Evolutionary conservation across 2,329 filamentous ascomycete species (phyloP).

Genomic region (Emericellopsis cladophorae): DNA sequence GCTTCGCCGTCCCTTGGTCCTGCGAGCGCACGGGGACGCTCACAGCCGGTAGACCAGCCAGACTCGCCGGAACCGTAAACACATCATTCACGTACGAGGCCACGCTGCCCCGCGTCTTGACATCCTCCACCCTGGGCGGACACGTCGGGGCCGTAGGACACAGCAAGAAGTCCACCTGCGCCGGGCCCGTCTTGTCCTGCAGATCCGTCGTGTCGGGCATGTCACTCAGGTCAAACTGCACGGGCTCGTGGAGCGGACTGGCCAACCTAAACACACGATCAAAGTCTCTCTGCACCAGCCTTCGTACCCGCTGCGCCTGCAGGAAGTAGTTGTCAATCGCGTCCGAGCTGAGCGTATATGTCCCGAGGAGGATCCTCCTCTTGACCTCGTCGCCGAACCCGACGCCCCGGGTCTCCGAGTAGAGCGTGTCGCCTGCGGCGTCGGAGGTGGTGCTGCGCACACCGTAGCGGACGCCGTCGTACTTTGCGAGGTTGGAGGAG

Average conservation of each 20-base stretch:
- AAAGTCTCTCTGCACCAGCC: slow-evolving; percentile 78
- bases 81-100: slow-evolving; percentile 87
- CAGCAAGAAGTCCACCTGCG: slow-evolving; percentile 72
- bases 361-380: slow-evolving; percentile 75
- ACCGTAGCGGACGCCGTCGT: slow-evolving; percentile 93
- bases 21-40: slow-evolving; percentile 48
- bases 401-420: slow-evolving; percentile 58
- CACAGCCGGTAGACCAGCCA: slow-evolving; percentile 81
- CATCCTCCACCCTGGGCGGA: slow-evolving; percentile 50
- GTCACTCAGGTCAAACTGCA: slow-evolving; percentile 46
- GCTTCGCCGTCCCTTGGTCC: slow-evolving; percentile 6
- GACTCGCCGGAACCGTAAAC: slow-evolving; percentile 86
- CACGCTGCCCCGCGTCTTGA: slow-evolving; percentile 44
- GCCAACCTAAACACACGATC: slow-evolving; percentile 58
- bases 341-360: slow-evolving; percentile 79
- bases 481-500: slow-evolving; percentile 90
- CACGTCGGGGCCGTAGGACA: slow-evolving; percentile 76
- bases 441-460: slow-evolving; percentile 37
- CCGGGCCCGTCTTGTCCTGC: slow-evolving; percentile 42
- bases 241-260: slow-evolving; percentile 52
- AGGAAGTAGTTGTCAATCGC: slow-evolving; percentile 96
- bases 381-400: slow-evolving; percentile 79
- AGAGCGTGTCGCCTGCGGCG: slow-evolving; percentile 52
- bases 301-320: slow-evolving; percentile 77
- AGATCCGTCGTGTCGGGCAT: slow-evolving; percentile 38